These are phyloP conservation scores for Elongisporangium undulatum DNA, from an alignment of 352 stramenopile species.

Conservation along the genomic window DNA sequence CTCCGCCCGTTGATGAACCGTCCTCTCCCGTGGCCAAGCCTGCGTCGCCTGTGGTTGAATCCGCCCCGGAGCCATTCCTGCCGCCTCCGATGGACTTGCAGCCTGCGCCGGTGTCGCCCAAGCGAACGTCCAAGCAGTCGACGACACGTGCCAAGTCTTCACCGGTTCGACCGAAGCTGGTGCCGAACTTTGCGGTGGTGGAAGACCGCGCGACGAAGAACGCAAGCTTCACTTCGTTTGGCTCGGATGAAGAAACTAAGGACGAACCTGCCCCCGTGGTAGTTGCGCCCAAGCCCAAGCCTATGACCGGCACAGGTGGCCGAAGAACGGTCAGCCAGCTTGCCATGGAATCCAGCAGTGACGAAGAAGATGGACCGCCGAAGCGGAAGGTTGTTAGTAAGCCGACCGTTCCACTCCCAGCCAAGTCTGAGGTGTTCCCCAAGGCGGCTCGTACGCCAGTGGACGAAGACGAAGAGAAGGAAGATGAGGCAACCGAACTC, in stretches of 20 bases:
- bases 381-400: background rate
- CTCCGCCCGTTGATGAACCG: background rate
- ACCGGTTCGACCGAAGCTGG: slow-evolving; percentile 15
- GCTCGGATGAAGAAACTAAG: slow-evolving; percentile 82
- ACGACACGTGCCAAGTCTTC: background rate
- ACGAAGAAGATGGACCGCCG: slow-evolving; percentile 50
- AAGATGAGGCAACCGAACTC: slow-evolving; percentile 2
- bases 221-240: slow-evolving; percentile 85
- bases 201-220: slow-evolving; percentile 47
- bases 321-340: slow-evolving; percentile 70
- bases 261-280: slow-evolving; percentile 46
- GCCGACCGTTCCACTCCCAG: background rate
- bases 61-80: slow-evolving; percentile 11
- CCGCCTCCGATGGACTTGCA: slow-evolving; percentile 2
- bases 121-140: background rate
- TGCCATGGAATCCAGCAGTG: slow-evolving; percentile 76
- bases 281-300: slow-evolving; percentile 27
- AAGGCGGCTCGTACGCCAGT: slow-evolving; percentile 21
- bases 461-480: slow-evolving; percentile 11
- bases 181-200: slow-evolving; percentile 72
- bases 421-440: slow-evolving; percentile 18
- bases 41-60: slow-evolving; percentile 14
- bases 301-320: slow-evolving; percentile 46
- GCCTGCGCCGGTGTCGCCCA: slow-evolving; percentile 1
- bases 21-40: background rate